Evolutionary conservation across 352 stramenopile species (phyloP).

Genomic region (Phytopythium aichiense): DNA sequence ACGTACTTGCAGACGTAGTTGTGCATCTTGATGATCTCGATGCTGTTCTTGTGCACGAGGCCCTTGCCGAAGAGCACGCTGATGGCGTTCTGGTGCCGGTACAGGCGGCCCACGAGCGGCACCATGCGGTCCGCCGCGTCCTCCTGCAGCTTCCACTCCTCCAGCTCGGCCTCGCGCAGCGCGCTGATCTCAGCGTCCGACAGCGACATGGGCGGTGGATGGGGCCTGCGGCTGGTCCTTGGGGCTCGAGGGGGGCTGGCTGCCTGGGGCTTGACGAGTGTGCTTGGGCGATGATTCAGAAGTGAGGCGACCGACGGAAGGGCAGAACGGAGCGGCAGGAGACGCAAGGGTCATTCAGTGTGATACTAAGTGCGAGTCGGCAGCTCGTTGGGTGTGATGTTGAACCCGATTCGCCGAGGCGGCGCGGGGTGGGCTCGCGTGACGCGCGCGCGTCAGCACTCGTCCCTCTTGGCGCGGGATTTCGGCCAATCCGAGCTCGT

Average conservation of each 20-base stretch:
- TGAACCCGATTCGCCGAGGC: conserved; percentile 2
- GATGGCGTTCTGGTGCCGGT: conserved; percentile 81
- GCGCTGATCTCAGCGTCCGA: conserved; percentile 44
- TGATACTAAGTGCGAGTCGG: too few relatives aligned
- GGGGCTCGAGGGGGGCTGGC: neutral
- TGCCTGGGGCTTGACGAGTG: too few relatives aligned
- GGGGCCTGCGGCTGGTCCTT: neutral
- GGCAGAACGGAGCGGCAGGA: too few relatives aligned
- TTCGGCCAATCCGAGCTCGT: conserved; percentile 8
- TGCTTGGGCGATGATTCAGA: too few relatives aligned
- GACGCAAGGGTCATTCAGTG: too few relatives aligned
- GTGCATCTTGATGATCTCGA: conserved; percentile 82
- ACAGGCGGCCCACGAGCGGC: conserved; percentile 77
- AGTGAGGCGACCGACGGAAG: too few relatives aligned
- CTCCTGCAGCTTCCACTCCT: conserved; percentile 77
- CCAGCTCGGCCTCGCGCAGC: conserved; percentile 55
- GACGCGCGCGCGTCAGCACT: conserved; percentile 12
- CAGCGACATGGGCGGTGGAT: conserved; percentile 13
- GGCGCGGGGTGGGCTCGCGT: neutral
- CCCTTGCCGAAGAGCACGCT: conserved; percentile 81
- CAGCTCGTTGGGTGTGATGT: conserved; percentile 1
- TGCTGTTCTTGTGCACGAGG: conserved; percentile 82
- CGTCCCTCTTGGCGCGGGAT: neutral
- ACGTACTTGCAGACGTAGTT: conserved; percentile 85
- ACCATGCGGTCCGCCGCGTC: conserved; percentile 83